Conservation (phyloP, 208 protist species). For the Crithidia expoeki region DNA sequence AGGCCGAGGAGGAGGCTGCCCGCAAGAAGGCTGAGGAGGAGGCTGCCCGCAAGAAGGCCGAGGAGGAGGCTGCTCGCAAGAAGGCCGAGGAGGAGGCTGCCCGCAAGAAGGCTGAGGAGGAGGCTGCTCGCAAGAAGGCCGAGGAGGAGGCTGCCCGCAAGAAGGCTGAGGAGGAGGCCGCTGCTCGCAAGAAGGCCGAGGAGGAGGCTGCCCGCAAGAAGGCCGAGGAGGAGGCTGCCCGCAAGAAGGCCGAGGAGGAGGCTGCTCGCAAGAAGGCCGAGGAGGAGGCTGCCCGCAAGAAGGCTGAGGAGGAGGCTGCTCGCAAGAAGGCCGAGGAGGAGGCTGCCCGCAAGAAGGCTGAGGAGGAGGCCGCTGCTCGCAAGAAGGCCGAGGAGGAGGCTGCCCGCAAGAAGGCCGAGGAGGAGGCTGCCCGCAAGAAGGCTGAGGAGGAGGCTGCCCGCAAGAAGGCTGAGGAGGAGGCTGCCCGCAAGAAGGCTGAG, state of each 20-base stretch:
- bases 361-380: slow-evolving; percentile 18
- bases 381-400: not conserved
- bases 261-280: slow-evolving; percentile 13
- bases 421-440: slow-evolving; percentile 12
- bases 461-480: slow-evolving; percentile 19
- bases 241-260: slow-evolving; percentile 6
- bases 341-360: slow-evolving; percentile 12
- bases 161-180: slow-evolving; percentile 24
- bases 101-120: slow-evolving; percentile 11
- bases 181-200: slow-evolving; percentile 8
- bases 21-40: slow-evolving; percentile 13
- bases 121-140: slow-evolving; percentile 11
- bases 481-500: slow-evolving; percentile 14
- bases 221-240: slow-evolving; percentile 3
- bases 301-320: slow-evolving; percentile 10
- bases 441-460: slow-evolving; percentile 7
- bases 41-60: slow-evolving; percentile 12
- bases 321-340: slow-evolving; percentile 19
- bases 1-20: slow-evolving; percentile 17
- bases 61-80: slow-evolving; percentile 16
- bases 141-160: slow-evolving; percentile 17
- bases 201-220: slow-evolving; percentile 2
- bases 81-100: slow-evolving; percentile 27
- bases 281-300: slow-evolving; percentile 12
- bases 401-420: slow-evolving; percentile 15